phyloP scores from a whole-genome alignment of 2,329 filamentous ascomycete species.

The Malbranchea zuffiana region DNA sequence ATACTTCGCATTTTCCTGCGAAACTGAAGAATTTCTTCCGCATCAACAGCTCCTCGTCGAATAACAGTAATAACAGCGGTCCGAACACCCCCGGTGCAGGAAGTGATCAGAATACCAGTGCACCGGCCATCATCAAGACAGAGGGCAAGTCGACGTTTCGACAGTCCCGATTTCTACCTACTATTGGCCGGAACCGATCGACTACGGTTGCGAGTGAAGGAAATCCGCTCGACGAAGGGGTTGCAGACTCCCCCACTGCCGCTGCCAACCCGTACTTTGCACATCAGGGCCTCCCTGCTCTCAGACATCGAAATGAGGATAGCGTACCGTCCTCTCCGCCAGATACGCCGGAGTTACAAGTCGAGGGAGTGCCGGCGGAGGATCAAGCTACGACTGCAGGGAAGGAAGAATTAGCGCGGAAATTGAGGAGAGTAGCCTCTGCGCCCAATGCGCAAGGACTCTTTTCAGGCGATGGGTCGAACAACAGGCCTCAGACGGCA shows the following conservation, averaged over 20 bases:
- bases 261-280: conserved; percentile 95
- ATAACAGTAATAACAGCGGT: conserved; percentile 23
- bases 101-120: conserved; percentile 33
- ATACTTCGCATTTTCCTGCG: conserved; percentile 47
- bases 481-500: conserved; percentile 67
- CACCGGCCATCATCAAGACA: conserved; percentile 40
- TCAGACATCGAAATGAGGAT: conserved; percentile 89
- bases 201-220: conserved; percentile 88
- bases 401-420: conserved; percentile 88
- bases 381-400: conserved; percentile 63
- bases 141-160: conserved; percentile 60
- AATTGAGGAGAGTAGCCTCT: conserved; percentile 85
- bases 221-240: conserved; percentile 73
- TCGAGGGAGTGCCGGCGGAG: conserved; percentile 55
- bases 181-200: conserved; percentile 76
- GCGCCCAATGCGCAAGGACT: conserved; percentile 94
- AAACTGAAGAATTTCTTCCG: conserved; percentile 61
- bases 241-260: conserved; percentile 88
- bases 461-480: conserved; percentile 53
- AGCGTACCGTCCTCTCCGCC: conserved; percentile 88
- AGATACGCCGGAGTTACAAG: conserved; percentile 71
- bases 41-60: conserved; percentile 41
- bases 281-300: conserved; percentile 84
- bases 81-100: conserved; percentile 25
- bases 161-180: conserved; percentile 79